phyloP scores from a whole-genome alignment of 2,329 filamentous ascomycete genomes.

The Colletotrichum lentis region DNA sequence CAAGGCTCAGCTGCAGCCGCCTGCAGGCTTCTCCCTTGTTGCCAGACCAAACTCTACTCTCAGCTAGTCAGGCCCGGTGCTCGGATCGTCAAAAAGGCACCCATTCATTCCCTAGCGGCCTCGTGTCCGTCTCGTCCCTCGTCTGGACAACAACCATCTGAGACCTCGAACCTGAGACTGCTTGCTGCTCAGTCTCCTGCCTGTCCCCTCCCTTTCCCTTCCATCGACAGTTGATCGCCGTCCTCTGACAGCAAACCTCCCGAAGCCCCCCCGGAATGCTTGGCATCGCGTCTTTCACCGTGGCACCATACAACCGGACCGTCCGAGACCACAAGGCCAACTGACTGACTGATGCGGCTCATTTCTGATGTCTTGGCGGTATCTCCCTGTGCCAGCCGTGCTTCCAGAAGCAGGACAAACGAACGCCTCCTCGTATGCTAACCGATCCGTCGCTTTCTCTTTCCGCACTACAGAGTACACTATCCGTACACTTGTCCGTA shows the following conservation, averaged over 20 bases:
- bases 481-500: too few relatives aligned
- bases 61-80: background rate
- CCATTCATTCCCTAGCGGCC: background rate
- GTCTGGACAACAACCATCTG: too few relatives aligned
- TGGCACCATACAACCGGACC: background rate
- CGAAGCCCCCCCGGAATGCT: slow-evolving; percentile 7
- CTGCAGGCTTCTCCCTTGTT: too few relatives aligned
- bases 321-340: background rate
- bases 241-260: slow-evolving; percentile 8
- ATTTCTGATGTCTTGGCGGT: background rate
- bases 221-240: slow-evolving; percentile 12
- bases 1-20: background rate
- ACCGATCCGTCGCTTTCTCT: background rate
- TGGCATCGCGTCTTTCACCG: slow-evolving; percentile 14
- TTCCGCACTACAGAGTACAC: background rate
- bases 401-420: background rate
- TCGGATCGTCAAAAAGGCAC: background rate
- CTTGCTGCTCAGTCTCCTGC: background rate
- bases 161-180: background rate
- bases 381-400: background rate
- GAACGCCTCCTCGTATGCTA: background rate
- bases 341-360: background rate
- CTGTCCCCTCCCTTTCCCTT: too few relatives aligned
- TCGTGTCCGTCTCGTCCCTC: background rate
- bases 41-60: too few relatives aligned